Base-by-base conservation (phyloP, 106 monocot species). In the Dendrobium catenatum region DNA sequence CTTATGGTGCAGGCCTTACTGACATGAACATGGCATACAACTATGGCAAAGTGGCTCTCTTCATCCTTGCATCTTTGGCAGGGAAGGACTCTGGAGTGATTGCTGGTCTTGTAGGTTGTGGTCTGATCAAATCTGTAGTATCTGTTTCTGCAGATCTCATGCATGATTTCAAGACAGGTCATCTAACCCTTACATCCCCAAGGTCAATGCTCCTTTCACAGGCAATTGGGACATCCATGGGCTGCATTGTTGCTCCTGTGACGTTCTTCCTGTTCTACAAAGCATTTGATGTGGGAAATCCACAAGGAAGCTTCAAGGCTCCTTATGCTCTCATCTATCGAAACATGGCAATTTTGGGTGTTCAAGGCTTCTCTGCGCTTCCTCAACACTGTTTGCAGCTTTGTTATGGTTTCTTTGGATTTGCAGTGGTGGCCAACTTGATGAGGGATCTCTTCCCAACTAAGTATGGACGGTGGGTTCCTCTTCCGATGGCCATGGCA, bases 1-100 rank as follows among this genome's bases (percentile, higher is more conserved):
- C 95, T 42, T 95, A 93, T 68, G 93, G 95, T 19, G 91, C 95
- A 3, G 95, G 95, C 16, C 89, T 95, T 18, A 95, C 95, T 2
- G 95, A 95, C 85, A 95, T 95, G 87, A 95, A 95, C 88, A 95
- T 95, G 95, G 93, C 95, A 24, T 95, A 91, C 76, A 95, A 95
- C 81, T 95, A 95, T 42, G 95, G 95, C 6, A 95, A 95, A 47
- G 91, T 91, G 9, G 73, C 95, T 15, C 91, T 96, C 68, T 96
- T 93, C 79, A 90, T 96, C 24, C 81, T 96, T 5, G 89, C 95
- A 37, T 89, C 95, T 40, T 87, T 79, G 79, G 93, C 93, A 1
- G 95, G 95, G 47, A 85, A 85, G 67, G 82, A 93, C 82, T 84
- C 85, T 2, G 93, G 95, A 41, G 93, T 91, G 0, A 88, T 96